A percentile compares a stretch with the other conserved stretches of the same genome.
phyloP scores from a whole-genome alignment of 164 flowering plant genomes.

The Vitis riparia region DNA sequence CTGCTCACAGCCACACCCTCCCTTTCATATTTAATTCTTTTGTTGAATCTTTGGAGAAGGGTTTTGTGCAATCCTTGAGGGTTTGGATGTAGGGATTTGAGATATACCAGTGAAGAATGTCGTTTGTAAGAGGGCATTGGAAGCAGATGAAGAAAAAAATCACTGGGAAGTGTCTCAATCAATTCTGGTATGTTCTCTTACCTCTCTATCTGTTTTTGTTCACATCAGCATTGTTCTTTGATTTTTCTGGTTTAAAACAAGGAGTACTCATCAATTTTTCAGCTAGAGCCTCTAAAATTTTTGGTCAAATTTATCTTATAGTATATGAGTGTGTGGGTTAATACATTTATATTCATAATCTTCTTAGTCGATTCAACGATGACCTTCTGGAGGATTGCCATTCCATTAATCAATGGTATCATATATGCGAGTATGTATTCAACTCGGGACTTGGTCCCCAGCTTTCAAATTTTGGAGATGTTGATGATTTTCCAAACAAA shows the following conservation, averaged over 20 bases:
- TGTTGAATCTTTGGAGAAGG: no score
- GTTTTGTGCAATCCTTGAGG: no score
- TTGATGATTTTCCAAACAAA: no score
- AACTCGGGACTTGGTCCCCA: no score
- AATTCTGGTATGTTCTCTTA: conserved; percentile 1
- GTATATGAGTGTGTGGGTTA: conserved; percentile 9
- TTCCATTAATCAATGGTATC: conserved; percentile 10
- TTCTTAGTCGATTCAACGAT: conserved; percentile 26
- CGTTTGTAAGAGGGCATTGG: no score
- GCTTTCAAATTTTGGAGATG: no score
- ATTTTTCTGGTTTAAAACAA: not conserved
- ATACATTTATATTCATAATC: conserved; percentile 22
- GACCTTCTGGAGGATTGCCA: conserved; percentile 26
- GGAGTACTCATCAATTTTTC: not conserved
- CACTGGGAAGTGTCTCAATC: not conserved
- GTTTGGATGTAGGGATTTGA: no score
- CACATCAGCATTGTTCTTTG: not conserved
- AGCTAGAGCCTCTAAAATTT: not conserved
- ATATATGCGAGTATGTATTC: conserved; percentile 26
- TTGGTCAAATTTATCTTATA: not conserved
- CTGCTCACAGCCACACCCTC: no score
- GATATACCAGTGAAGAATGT: no score
- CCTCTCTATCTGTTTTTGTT: not conserved
- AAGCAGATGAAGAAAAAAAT: conserved; percentile 2
- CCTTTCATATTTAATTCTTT: no score